Percentiles rank a stretch among this genome's conserved stretches.
Conservation (phyloP, 352 stramenopile species). For the Blastocystis sp. region DNA sequence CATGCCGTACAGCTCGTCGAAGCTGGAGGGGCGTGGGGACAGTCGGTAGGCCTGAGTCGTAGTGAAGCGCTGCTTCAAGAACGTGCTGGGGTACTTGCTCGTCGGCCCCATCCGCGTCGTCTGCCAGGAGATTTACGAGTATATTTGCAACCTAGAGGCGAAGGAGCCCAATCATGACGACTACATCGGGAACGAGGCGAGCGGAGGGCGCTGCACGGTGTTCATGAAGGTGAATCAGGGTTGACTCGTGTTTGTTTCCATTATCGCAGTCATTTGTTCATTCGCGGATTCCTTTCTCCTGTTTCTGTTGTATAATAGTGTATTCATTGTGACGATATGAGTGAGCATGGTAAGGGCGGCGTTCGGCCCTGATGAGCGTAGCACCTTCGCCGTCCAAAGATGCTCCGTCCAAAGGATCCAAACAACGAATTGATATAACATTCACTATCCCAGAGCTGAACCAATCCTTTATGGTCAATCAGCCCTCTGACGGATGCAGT, state of each 20-base stretch:
- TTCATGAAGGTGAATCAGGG: neutral
- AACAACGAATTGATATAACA: conserved; percentile 11
- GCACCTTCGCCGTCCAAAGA: neutral
- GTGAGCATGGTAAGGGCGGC: neutral
- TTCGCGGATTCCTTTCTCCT: neutral
- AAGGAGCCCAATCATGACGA: conserved; percentile 14
- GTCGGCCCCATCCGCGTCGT: neutral
- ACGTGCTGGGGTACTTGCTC: neutral
- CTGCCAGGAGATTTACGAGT: neutral
- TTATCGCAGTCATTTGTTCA: neutral
- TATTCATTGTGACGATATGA: neutral
- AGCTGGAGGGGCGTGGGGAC: neutral
- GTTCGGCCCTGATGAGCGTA: neutral
- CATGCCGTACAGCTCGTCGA: neutral
- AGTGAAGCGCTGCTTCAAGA: conserved; percentile 3
- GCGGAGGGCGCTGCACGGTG: neutral
- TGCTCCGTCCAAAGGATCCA: neutral
- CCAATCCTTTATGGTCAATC: conserved; percentile 12
- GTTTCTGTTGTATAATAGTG: neutral
- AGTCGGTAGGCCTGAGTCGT: neutral
- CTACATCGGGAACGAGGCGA: neutral
- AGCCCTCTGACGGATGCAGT: neutral
- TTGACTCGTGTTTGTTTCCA: neutral
- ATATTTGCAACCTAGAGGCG: neutral
- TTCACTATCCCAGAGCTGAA: conserved; percentile 17